Conservation (phyloP, 2,329 filamentous ascomycete species). For the Claviceps fusiformis region DNA sequence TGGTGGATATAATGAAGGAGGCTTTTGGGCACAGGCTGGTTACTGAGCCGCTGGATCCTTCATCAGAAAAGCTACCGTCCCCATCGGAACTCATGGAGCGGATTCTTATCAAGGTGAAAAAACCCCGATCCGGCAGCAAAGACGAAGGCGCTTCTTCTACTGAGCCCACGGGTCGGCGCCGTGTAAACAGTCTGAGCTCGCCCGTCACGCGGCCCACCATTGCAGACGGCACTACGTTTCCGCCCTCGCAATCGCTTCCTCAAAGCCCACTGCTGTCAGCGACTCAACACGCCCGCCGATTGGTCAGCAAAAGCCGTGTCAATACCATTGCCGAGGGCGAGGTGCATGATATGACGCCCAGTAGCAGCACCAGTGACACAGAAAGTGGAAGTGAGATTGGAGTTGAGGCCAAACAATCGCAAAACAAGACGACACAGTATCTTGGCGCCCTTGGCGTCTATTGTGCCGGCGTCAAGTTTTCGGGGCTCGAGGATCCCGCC, state of each 20-base stretch:
- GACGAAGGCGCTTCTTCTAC: conserved; percentile 21
- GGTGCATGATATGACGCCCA: conserved; percentile 39
- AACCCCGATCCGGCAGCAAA: conserved; percentile 35
- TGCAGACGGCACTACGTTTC: conserved; percentile 38
- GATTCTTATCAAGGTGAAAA: conserved; percentile 91
- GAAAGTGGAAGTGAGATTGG: conserved; percentile 53
- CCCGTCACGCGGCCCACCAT: conserved; percentile 41
- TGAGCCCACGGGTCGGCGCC: conserved; percentile 31
- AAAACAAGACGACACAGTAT: conserved; percentile 74
- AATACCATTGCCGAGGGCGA: conserved; percentile 44
- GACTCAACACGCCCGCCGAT: conserved; percentile 34
- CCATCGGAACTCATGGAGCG: conserved; percentile 73
- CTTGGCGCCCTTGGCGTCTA: conserved; percentile 78
- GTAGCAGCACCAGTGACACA: conserved; percentile 64
- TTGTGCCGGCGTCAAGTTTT: conserved; percentile 64
- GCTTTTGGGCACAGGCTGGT: conserved; percentile 73
- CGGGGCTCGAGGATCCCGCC: conserved; percentile 62
- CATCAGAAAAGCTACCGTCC: conserved; percentile 58
- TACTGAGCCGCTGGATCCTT: conserved; percentile 57
- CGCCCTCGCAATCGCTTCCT: conserved; percentile 37
- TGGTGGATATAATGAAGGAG: conserved; percentile 81
- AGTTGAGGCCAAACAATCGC: conserved; percentile 37
- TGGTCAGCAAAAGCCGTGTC: conserved; percentile 37
- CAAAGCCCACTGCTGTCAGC: conserved; percentile 41
- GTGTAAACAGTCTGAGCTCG: conserved; percentile 64